Conservation (phyloP, 805 yeast genomes). For the Blastobotrys mokoenaii region DNA sequence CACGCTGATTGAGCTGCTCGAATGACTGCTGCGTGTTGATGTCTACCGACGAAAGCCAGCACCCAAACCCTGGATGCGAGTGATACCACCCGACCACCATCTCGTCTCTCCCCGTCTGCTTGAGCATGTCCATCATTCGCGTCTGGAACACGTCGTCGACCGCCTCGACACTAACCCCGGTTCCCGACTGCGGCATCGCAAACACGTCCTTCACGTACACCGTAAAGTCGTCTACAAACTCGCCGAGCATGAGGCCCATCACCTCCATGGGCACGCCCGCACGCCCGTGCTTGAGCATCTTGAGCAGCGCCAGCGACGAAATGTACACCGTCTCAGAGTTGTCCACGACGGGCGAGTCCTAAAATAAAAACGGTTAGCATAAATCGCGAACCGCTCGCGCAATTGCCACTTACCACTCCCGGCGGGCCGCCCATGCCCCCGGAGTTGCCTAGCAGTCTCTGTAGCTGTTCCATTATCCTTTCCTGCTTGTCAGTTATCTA, state of each 20-base stretch:
- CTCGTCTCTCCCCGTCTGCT: constrained; percentile 98
- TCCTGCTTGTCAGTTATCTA: background rate
- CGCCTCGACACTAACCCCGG: constrained; percentile 98
- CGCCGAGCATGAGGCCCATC: constrained; percentile 98
- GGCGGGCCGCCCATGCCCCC: constrained; percentile 26
- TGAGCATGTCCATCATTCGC: constrained; percentile 98
- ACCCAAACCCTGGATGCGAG: constrained; percentile 99
- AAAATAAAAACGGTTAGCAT: too few relatives aligned
- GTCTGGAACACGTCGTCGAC: constrained; percentile 99
- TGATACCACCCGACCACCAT: constrained; percentile 99
- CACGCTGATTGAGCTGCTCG: constrained; percentile 89
- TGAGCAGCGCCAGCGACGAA: constrained; percentile 86
- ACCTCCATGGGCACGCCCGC: constrained; percentile 69
- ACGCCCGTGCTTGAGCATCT: constrained; percentile 96
- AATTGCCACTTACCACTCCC: constrained; percentile 9
- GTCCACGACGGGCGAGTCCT: constrained; percentile 80
- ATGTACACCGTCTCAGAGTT: constrained; percentile 95
- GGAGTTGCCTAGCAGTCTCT: constrained; percentile 26
- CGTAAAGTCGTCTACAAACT: constrained; percentile 93
- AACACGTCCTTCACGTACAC: constrained; percentile 96
- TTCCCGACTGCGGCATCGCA: constrained; percentile 96
- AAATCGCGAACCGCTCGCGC: too few relatives aligned
- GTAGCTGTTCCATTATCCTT: constrained; percentile 25
- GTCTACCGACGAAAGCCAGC: constrained; percentile 97
- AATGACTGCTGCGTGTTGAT: constrained; percentile 96